phyloP scores from a whole-genome alignment of 495 filamentous ascomycete genomes.

The Lasiosphaeria miniovina region DNA sequence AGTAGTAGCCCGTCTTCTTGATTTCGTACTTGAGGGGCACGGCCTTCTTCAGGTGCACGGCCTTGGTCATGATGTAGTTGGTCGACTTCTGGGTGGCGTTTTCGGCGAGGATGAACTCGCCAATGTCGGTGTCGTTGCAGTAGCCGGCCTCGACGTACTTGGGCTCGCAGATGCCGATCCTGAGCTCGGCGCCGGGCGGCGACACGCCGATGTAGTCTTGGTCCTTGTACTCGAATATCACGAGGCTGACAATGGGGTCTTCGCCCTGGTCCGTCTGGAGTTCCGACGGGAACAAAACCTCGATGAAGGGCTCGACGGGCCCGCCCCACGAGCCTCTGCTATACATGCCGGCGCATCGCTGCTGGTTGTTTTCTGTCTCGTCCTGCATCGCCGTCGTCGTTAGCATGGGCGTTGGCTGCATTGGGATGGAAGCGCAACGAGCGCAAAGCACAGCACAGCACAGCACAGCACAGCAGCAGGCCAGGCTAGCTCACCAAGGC shows the following conservation, averaged over 20 bases:
- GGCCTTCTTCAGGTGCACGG: slow-evolving; percentile 77
- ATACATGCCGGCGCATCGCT: slow-evolving; percentile 96
- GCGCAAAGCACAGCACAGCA: not conserved
- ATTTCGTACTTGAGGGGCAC: slow-evolving; percentile 74
- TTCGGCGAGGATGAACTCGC: slow-evolving; percentile 76
- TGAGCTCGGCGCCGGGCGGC: slow-evolving; percentile 40
- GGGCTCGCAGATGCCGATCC: slow-evolving; percentile 73
- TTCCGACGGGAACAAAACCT: slow-evolving; percentile 68
- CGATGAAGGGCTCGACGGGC: slow-evolving; percentile 81
- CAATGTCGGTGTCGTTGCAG: slow-evolving; percentile 72
- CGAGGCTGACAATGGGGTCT: slow-evolving; percentile 76
- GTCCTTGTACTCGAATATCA: slow-evolving; percentile 94
- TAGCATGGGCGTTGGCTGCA: no score
- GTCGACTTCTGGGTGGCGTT: slow-evolving; percentile 67
- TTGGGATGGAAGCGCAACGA: no score
- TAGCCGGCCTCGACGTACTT: slow-evolving; percentile 60
- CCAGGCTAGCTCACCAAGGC: slow-evolving; percentile 38
- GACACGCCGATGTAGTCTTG: slow-evolving; percentile 69
- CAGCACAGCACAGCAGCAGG: not conserved
- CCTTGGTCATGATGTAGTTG: slow-evolving; percentile 70
- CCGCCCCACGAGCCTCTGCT: slow-evolving; percentile 87
- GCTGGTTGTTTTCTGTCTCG: slow-evolving; percentile 69
- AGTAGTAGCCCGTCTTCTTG: slow-evolving; percentile 92
- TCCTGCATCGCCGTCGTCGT: slow-evolving; percentile 44
- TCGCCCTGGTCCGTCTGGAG: slow-evolving; percentile 50